Evolutionary conservation across 164 flowering plant species (phyloP), one percentile per base, ranked within the genome.

Genomic region (Kalanchoe fedtschenkoi): DNA sequence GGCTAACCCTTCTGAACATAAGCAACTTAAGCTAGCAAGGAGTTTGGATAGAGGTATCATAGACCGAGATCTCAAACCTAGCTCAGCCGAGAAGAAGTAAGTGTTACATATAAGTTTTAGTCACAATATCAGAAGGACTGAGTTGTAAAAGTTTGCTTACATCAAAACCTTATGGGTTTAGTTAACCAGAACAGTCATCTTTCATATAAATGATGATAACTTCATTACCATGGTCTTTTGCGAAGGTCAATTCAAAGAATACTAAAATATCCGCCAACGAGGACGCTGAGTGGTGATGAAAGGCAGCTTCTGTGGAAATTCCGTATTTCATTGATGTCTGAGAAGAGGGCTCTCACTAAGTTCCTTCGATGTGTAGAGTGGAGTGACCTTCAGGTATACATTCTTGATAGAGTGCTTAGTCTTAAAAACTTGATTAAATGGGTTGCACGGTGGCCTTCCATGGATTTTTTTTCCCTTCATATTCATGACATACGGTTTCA

Each of bases 291-390:
- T 74, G 99, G 99, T 73, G 99, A 88, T 68, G 99, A 93, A 72
- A 87, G 87, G 68, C 99, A 93, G 76, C 85, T 93, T 46, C 72
- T 93, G 19, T 93, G 97, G 99, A 93, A 93, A 70, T 93, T 93
- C 62, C 86, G 99, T 16, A 88, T 93, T 69, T 93, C 92, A 32
- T 76, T 93, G 75, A 90, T 88, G 97, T 74, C 95, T 41, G 99
- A 90, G 78, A 93, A 90, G 76, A 87, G 85, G 69, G 97, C 99
- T 64, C 86, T 93, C 21, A 90, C 99, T 28, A 95, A 91, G 77
- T 91, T 95, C 67, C 91, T 95, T 19, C 84, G 96, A 24, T 87
- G 97, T 78, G 99, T 95, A 74, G 99, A 95, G 68, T 95, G 99
- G 99, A 91, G 99, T 80, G 99, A 95, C 79, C 70, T 93, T 73